phyloP scores from a whole-genome alignment of 768 basidiomycete genomes.

The Mycena maculata region DNA sequence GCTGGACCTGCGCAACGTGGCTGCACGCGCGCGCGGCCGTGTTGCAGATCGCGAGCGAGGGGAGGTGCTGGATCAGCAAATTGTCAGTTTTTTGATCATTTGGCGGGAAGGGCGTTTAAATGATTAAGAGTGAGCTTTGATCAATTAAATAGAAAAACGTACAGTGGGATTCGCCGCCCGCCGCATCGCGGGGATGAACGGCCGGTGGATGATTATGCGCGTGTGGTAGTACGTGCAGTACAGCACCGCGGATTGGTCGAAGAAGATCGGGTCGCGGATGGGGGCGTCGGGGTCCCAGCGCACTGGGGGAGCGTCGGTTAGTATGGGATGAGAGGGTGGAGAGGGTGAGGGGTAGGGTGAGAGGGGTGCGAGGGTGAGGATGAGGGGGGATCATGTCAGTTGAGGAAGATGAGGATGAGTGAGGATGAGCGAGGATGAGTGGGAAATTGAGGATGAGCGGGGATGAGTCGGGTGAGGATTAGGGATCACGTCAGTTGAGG shows the following conservation, averaged over 20 bases:
- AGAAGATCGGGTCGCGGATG: neutral
- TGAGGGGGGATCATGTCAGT: too few species aligned
- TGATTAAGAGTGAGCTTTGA: neutral
- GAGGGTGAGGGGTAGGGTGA: too few species aligned
- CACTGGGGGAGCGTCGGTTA: too few species aligned
- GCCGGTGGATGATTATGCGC: constrained; percentile 13
- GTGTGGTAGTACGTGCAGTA: constrained; percentile 3
- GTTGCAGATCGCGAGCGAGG: constrained; percentile 74
- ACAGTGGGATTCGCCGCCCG: neutral
- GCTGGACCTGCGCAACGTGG: constrained; percentile 65
- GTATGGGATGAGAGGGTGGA: too few species aligned
- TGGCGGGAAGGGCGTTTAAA: neutral
- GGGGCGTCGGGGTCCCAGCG: neutral
- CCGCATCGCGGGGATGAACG: constrained; percentile 8
- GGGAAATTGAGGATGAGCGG: too few species aligned
- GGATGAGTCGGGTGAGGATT: too few species aligned
- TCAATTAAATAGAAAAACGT: neutral
- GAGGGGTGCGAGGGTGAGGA: too few species aligned
- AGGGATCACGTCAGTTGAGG: too few species aligned
- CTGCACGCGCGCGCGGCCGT: constrained; percentile 71
- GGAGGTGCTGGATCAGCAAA: constrained; percentile 54
- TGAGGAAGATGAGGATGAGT: neutral
- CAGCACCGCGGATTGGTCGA: constrained; percentile 17
- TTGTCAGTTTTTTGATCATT: too few species aligned
- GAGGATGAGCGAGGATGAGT: neutral